Conservation (phyloP, 2,329 filamentous ascomycete species). For the Lachnellula occidentalis region DNA sequence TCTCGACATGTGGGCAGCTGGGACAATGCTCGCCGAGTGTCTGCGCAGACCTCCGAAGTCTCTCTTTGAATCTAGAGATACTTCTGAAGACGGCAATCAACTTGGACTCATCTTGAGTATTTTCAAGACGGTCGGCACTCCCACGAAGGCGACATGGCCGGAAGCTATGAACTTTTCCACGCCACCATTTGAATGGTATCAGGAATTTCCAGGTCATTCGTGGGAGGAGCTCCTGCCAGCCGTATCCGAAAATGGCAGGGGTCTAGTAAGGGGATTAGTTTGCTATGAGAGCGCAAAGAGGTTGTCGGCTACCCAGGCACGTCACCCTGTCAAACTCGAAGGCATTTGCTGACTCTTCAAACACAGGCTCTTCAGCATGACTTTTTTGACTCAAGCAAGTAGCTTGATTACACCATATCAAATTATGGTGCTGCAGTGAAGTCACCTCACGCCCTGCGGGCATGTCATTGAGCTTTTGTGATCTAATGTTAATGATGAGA, state of each 20-base stretch:
- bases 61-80: slow-evolving; percentile 73
- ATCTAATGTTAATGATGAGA: too few species aligned
- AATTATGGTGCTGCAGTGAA: too few species aligned
- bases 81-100: slow-evolving; percentile 79
- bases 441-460: too few species aligned
- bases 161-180: slow-evolving; percentile 62
- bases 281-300: slow-evolving; percentile 65
- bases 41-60: slow-evolving; percentile 49
- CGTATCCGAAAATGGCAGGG: slow-evolving; percentile 51
- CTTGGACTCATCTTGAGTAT: slow-evolving; percentile 86
- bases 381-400: neutral
- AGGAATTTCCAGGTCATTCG: slow-evolving; percentile 57
- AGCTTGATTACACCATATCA: neutral
- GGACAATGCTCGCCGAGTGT: slow-evolving; percentile 77
- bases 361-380: slow-evolving; percentile 3
- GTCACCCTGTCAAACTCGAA: neutral
- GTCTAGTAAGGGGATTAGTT: slow-evolving; percentile 64
- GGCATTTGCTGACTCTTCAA: neutral
- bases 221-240: slow-evolving; percentile 69
- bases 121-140: slow-evolving; percentile 86
- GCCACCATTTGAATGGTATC: slow-evolving; percentile 88
- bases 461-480: too few species aligned
- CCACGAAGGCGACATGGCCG: slow-evolving; percentile 75
- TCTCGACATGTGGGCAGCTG: slow-evolving; percentile 86
- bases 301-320: slow-evolving; percentile 59